Percentiles rank a stretch among this genome's conserved stretches.
These are phyloP conservation scores for Aleurites moluccanus DNA, from an alignment of 441 rosid genomes.

Conservation along the genomic window DNA sequence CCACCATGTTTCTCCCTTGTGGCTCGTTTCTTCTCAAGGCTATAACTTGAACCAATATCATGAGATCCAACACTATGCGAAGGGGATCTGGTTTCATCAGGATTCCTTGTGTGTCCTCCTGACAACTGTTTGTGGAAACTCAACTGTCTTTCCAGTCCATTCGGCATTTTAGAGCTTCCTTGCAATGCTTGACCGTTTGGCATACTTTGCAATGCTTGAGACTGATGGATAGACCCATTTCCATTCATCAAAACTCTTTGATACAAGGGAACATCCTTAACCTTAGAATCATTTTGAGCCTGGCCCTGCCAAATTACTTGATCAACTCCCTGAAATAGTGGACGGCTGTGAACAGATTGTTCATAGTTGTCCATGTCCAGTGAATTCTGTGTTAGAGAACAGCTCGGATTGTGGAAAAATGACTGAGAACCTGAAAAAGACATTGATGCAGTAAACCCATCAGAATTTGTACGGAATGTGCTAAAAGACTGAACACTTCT, in stretches of 20 bases:
- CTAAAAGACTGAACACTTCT: slow-evolving; percentile 80
- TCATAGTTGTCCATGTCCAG: slow-evolving; percentile 66
- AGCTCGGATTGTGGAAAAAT: slow-evolving; percentile 91
- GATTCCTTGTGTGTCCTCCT: slow-evolving; percentile 26
- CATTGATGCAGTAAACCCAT: slow-evolving; percentile 88
- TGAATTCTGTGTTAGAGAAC: slow-evolving; percentile 85
- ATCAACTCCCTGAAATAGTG: slow-evolving; percentile 84
- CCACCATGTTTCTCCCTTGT: slow-evolving; percentile 56
- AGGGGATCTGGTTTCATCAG: slow-evolving; percentile 60
- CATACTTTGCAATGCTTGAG: slow-evolving; percentile 48
- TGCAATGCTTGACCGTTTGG: slow-evolving; percentile 51
- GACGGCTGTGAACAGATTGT: slow-evolving; percentile 97
- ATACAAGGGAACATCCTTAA: slow-evolving; percentile 61
- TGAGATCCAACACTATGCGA: slow-evolving; percentile 61
- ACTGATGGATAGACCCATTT: slow-evolving; percentile 53
- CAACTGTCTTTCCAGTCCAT: slow-evolving; percentile 68
- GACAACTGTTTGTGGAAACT: slow-evolving; percentile 58
- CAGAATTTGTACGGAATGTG: slow-evolving; percentile 75
- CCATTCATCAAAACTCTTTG: slow-evolving; percentile 69
- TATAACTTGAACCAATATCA: slow-evolving; percentile 53
- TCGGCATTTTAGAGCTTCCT: slow-evolving; percentile 55
- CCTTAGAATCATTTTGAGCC: slow-evolving; percentile 67
- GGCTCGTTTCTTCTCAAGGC: slow-evolving; percentile 63
- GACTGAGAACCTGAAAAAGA: slow-evolving; percentile 96
- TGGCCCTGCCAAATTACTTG: slow-evolving; percentile 58